A percentile compares a stretch with the other conserved stretches of the same genome.
Conservation (phyloP, 306 rosid genomes). For the Senna siamea region DNA sequence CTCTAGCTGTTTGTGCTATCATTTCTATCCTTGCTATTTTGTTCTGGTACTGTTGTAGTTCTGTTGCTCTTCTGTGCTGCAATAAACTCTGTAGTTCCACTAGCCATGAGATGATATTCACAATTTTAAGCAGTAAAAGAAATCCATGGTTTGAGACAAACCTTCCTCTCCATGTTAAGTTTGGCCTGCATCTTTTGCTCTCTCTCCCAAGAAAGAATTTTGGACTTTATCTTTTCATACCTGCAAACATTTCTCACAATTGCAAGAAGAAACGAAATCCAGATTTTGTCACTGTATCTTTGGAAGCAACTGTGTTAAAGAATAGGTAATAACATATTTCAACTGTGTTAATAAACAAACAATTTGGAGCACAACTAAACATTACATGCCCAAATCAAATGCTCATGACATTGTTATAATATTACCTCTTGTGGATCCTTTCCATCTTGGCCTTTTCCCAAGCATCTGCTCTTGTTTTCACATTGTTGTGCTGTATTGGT, state of each 20-base stretch:
- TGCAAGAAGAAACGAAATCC: conserved; percentile 22
- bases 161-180: conserved; percentile 67
- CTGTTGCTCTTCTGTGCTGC: conserved; percentile 54
- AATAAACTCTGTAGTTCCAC: conserved; percentile 47
- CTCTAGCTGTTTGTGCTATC: conserved; percentile 60
- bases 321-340: no score
- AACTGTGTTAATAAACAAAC: no score
- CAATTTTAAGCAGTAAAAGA: neutral
- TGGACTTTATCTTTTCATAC: conserved; percentile 59
- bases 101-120: conserved; percentile 30
- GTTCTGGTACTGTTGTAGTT: conserved; percentile 51
- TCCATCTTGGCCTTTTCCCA: conserved; percentile 72
- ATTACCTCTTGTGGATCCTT: conserved; percentile 60
- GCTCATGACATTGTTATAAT: neutral
- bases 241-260: conserved; percentile 46
- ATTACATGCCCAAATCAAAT: no score
- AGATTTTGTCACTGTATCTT: neutral
- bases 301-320: no score
- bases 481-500: conserved; percentile 23
- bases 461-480: conserved; percentile 52
- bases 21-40: conserved; percentile 62
- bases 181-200: conserved; percentile 65
- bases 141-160: conserved; percentile 28
- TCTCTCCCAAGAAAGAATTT: conserved; percentile 68
- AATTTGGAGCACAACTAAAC: no score